A percentile compares a stretch with the other conserved stretches of the same genome.
Conservation (phyloP, 73 alveolate species). For the Breviolum minutum region DNA sequence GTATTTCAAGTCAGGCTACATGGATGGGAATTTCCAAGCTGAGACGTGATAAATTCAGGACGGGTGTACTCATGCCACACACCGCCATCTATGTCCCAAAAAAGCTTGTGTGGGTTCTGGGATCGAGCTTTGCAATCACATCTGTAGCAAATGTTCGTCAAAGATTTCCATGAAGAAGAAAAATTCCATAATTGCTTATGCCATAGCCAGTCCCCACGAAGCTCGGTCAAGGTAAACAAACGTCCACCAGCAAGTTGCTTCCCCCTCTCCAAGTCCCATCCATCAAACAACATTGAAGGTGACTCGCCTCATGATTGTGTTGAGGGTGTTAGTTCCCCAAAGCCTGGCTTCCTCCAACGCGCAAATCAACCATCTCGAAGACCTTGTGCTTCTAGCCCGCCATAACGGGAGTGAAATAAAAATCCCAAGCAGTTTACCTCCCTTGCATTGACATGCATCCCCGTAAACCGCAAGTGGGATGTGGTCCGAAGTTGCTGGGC, state of each 20-base stretch:
- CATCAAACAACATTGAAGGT: not conserved
- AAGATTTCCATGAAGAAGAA: not conserved
- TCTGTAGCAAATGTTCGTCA: not conserved
- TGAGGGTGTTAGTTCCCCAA: not conserved
- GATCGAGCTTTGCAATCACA: not conserved
- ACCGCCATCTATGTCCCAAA: not conserved
- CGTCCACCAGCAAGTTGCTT: not conserved
- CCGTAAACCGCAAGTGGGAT: conserved; percentile 24
- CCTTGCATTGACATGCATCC: not conserved
- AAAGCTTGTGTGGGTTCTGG: not conserved
- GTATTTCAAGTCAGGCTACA: not conserved
- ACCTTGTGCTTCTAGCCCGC: not conserved
- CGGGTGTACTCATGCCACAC: not conserved
- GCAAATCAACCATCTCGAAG: not conserved
- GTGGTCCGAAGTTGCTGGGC: not conserved
- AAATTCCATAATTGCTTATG: not conserved
- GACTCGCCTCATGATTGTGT: not conserved
- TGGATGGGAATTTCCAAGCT: not conserved
- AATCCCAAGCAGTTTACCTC: not conserved
- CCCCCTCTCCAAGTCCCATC: not conserved
- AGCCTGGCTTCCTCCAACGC: not conserved
- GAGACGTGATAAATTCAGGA: not conserved
- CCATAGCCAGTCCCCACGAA: conserved; percentile 34
- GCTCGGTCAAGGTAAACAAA: not conserved
- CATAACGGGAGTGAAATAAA: not conserved